These are phyloP conservation scores for Sphaerostilbella broomeana DNA, from an alignment of 2,329 filamentous ascomycete genomes.

Conservation along the genomic window DNA sequence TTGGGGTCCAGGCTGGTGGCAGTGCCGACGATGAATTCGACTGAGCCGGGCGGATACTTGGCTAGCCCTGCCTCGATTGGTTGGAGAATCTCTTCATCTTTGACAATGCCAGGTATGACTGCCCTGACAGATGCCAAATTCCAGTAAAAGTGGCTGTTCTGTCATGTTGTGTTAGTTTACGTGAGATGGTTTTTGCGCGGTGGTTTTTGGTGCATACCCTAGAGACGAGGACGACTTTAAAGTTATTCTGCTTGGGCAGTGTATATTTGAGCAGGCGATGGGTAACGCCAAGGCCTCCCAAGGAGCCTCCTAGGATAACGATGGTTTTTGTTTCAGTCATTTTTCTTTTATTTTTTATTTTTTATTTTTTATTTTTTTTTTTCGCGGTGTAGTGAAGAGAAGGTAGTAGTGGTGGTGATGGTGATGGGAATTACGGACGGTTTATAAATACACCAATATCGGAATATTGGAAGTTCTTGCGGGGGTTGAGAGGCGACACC, in stretches of 20 bases:
- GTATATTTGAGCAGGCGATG: slow-evolving; percentile 51
- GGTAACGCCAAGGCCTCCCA: slow-evolving; percentile 46
- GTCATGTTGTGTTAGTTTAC: too few species aligned
- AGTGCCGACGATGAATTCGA: slow-evolving; percentile 46
- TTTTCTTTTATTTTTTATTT: background rate
- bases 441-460: too few species aligned
- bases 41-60: slow-evolving; percentile 42
- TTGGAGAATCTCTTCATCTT: slow-evolving; percentile 43
- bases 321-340: slow-evolving; percentile 33
- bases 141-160: slow-evolving; percentile 55
- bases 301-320: slow-evolving; percentile 48
- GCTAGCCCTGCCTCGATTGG: slow-evolving; percentile 44
- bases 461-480: too few species aligned
- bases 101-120: slow-evolving; percentile 44
- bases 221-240: slow-evolving; percentile 50
- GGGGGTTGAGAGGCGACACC: too few species aligned
- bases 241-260: slow-evolving; percentile 34
- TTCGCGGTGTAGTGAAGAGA: too few species aligned
- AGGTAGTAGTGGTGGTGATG: too few species aligned
- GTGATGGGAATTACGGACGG: too few species aligned
- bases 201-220: too few species aligned
- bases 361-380: background rate
- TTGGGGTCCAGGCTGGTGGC: slow-evolving; percentile 36
- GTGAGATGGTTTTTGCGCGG: too few species aligned
- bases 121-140: slow-evolving; percentile 51